These are phyloP conservation scores for Beta corolliflora DNA, from an alignment of 179 eudicot genomes.

Conservation along the genomic window DNA sequence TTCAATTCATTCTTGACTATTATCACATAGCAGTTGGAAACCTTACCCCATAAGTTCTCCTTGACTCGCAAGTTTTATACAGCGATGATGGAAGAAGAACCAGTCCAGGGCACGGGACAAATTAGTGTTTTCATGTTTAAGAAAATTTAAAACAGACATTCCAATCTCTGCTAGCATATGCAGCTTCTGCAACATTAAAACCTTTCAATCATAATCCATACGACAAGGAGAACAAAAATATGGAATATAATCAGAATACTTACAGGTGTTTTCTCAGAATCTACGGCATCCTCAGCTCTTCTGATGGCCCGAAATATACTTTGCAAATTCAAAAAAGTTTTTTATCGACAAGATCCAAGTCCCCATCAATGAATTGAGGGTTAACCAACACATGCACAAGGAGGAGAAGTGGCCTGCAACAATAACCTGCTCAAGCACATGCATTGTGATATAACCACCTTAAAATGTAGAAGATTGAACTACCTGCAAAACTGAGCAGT, in stretches of 20 bases:
- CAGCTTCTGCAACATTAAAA: constrained; percentile 61
- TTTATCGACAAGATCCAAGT: constrained; percentile 37
- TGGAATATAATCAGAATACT: constrained; percentile 26
- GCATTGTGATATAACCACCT: background rate
- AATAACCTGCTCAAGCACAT: constrained; percentile 21
- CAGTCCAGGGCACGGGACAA: constrained; percentile 37
- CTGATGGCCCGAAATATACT: constrained; percentile 70
- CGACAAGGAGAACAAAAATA: constrained; percentile 1
- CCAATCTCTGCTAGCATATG: constrained; percentile 75
- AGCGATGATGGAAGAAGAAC: constrained; percentile 83
- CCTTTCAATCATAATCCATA: constrained; percentile 11
- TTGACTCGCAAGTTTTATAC: constrained; percentile 45
- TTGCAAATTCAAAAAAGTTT: constrained; percentile 48
- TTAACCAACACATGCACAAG: constrained; percentile 58
- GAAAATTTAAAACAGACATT: constrained; percentile 45
- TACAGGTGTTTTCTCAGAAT: constrained; percentile 64
- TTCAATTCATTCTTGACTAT: constrained; percentile 10
- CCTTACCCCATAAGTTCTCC: constrained; percentile 57
- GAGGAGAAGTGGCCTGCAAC: constrained; percentile 69
- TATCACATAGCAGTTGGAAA: constrained; percentile 17
- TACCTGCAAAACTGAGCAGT: constrained; percentile 70
- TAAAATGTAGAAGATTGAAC: background rate
- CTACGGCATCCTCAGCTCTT: constrained; percentile 79
- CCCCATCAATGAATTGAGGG: constrained; percentile 43
- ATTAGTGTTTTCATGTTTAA: constrained; percentile 29